Base-by-base conservation (phyloP, 2,329 filamentous ascomycete genomes). In the Cercospora citrullina region DNA sequence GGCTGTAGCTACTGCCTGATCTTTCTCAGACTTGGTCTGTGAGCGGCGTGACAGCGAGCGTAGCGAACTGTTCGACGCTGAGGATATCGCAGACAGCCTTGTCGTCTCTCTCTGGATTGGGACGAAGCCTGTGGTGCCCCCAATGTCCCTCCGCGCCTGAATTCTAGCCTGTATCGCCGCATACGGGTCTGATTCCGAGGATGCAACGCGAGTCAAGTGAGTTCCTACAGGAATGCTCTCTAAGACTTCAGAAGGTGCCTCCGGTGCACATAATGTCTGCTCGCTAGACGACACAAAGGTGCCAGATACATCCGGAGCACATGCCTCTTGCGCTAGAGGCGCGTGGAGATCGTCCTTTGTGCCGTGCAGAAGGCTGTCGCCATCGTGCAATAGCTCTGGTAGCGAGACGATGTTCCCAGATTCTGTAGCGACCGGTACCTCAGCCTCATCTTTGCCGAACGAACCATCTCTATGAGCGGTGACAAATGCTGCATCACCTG, bases 11-110 rank as follows among this genome's bases (percentile, higher is more conserved):
- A 72, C 60, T 4, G 70, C 68, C 12, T 71, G 71, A 26, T 72
- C 71, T 7, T 57, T 30, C 18, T 48, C 51, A 18, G 23, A 31
- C 23, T 30, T 45, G 18, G 30, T 30, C 57, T 65, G 57, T 9
- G 64, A 61, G 14, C 66, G 63, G 8, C 68, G 67, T 26, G 63
- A 65, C 12, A 68, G 58, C 18, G 71, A 74, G 4, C 63, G 48
- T 64, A 73, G 59, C 28, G 68, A 64, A 39, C 64, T 58, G 53
- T 70, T 69, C 14, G 73, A 74, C 21, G 71, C 65, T 8, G 72
- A 73, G 12, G 75, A 72, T 3, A 71, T 72, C 21, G 69, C 87
- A 82, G 58, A 85, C 45, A 72, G 62, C 42, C 67, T 67, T 77
- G 77, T 53, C 77, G 76, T 55, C 79, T 78, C 8, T 75, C 77